These are phyloP conservation scores for Sarocladium kiliense DNA, from an alignment of 2,329 filamentous ascomycete species.

Conservation along the genomic window DNA sequence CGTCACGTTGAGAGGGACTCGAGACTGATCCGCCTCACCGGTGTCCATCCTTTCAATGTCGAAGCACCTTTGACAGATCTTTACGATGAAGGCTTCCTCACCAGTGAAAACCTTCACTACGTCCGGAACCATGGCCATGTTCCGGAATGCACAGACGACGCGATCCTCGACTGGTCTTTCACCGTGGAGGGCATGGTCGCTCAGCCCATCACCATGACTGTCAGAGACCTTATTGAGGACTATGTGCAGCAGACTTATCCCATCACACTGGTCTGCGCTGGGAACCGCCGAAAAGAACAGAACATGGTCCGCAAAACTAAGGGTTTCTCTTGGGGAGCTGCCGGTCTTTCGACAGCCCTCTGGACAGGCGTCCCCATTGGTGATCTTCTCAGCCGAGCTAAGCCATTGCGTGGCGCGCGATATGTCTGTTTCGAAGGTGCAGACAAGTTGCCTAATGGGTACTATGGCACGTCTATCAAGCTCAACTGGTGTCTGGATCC, in stretches of 20 bases:
- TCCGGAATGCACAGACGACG: conserved; percentile 66
- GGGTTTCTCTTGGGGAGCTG: conserved; percentile 90
- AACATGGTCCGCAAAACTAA: conserved; percentile 88
- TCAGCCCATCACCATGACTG: conserved; percentile 64
- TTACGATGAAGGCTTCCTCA: conserved; percentile 78
- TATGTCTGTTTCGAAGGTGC: conserved; percentile 92
- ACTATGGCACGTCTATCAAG: conserved; percentile 40
- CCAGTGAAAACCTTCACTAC: conserved; percentile 82
- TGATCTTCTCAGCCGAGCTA: conserved; percentile 64
- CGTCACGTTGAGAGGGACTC: conserved; percentile 74
- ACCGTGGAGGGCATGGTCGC: conserved; percentile 80
- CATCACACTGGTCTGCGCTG: conserved; percentile 85
- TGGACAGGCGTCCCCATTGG: conserved; percentile 79
- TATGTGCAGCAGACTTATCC: conserved; percentile 83
- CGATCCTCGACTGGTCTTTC: conserved; percentile 76
- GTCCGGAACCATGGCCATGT: conserved; percentile 87
- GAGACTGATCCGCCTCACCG: conserved; percentile 79
- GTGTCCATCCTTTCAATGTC: conserved; percentile 85
- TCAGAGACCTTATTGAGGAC: conserved; percentile 66
- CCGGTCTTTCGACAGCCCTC: conserved; percentile 78
- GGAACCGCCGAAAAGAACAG: conserved; percentile 88
- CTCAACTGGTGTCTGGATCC: conserved; percentile 35
- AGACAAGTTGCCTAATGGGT: conserved; percentile 81
- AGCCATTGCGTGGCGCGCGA: conserved; percentile 62
- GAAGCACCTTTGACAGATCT: conserved; percentile 77